These are phyloP conservation scores for Naegleria fowleri DNA, from an alignment of 208 protist species.

Conservation along the genomic window DNA sequence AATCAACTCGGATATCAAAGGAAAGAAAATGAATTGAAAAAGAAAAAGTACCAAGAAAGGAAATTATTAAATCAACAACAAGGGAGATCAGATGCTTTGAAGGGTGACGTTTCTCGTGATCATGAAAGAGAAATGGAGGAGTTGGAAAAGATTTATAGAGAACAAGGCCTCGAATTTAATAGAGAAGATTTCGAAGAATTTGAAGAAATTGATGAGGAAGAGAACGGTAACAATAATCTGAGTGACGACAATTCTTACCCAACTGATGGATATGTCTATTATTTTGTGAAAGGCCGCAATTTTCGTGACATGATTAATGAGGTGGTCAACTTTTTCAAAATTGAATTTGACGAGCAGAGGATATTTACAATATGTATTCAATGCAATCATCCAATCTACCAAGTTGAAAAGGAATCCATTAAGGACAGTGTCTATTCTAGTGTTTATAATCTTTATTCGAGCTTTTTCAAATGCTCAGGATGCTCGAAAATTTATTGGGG, in stretches of 20 bases:
- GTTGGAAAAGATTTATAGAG: neutral
- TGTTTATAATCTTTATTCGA: neutral
- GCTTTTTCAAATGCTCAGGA: conserved; percentile 4
- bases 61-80: no score
- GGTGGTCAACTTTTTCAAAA: conserved; percentile 5
- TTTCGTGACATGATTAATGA: neutral
- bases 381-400: neutral
- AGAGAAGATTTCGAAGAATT: conserved; percentile 1
- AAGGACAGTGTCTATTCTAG: neutral
- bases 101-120: neutral
- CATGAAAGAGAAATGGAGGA: neutral
- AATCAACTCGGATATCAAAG: neutral
- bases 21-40: neutral
- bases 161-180: neutral
- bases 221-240: neutral
- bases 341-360: neutral
- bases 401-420: neutral
- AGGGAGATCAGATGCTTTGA: neutral
- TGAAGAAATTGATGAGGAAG: neutral
- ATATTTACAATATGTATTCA: neutral
- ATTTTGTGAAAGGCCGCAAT: neutral
- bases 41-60: neutral
- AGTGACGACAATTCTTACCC: neutral
- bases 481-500: neutral
- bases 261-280: neutral